Evolutionary conservation across 371 early-diverging fungal genomes (phyloP), one percentile per base, ranked within the genome.

Genomic region (Syncephalastrum racemosum): DNA sequence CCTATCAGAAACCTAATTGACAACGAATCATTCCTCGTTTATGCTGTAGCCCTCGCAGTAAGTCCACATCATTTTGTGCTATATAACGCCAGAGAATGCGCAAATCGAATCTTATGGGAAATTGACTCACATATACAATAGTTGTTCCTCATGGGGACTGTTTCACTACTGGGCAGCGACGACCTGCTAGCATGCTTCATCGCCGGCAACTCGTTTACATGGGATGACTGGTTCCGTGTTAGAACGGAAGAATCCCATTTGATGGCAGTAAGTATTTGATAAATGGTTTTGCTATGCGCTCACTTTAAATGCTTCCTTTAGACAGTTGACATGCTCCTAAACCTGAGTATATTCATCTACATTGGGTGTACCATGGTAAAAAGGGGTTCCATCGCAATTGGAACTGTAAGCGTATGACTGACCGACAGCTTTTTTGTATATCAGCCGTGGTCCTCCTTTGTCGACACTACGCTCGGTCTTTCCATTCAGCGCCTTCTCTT

Each of bases 151-250:
- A 79, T 88, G 25, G 96, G 97, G 3, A 47, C 85, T 16, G 85
- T 89, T n/a, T 82, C 86, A 5, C 66, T 90, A 4, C 61, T 95
- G 15, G 86, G 90, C 10, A 86, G 89, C 46, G 93, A 93, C 66
- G 93, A 93, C 51, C 75, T 98, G n/a, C 66, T 98, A 18, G 91
- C 94, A 31, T 86, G 87, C 51, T 95, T 96, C 68, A 77, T 94
- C 40, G 90, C 91, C 1, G 97, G 99, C 8, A 88, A 89, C 62
- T 81, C 86, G 4, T 91, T 95, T 48, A 83, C 91, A 6, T 93
- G 91, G 91, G 90, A 91, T 60, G 90, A 86, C 41, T 94, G 93
- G 91, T 94, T 93, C 69, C 80, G 85, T 43, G 60, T 82, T 19
- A 91, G 94, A 53, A 88, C 88, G n/a, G 80, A 87, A 55, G 89